Evolutionary conservation across 2,329 filamentous ascomycete genomes (phyloP).

Genomic region (Aspergillus sp.): DNA sequence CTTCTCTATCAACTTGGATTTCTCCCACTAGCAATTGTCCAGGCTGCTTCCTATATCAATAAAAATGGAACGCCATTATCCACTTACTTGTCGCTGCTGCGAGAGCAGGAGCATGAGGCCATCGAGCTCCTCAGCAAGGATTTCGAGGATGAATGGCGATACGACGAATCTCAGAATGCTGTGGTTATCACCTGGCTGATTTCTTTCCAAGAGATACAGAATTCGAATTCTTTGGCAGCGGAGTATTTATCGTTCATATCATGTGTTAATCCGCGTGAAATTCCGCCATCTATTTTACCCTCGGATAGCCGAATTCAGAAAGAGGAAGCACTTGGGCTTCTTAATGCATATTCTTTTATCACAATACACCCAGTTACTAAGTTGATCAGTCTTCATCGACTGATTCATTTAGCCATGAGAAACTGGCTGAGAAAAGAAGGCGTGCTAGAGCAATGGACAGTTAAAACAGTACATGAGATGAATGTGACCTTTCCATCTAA

Average conservation of each 20-base stretch:
- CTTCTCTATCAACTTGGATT: neutral
- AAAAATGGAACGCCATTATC: neutral
- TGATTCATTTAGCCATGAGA: conserved; percentile 8
- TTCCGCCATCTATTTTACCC: neutral
- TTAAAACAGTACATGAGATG: neutral
- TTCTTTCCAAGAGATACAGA: neutral
- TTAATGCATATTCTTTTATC: neutral
- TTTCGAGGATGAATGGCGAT: neutral
- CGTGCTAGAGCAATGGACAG: conserved; percentile 1
- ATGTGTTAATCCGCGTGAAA: neutral
- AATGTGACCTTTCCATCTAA: neutral
- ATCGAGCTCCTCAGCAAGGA: neutral
- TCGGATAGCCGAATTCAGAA: neutral
- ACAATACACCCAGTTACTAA: neutral
- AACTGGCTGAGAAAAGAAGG: conserved; percentile 3
- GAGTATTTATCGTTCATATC: neutral
- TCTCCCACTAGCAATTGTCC: neutral
- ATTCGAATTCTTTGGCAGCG: neutral
- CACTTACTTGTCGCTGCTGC: neutral
- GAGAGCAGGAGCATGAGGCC: neutral
- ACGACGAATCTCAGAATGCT: neutral
- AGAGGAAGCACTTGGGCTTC: neutral
- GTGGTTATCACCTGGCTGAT: neutral
- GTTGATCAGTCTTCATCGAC: conserved; percentile 2
- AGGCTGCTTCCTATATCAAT: neutral